phyloP scores from a whole-genome alignment of 1,284 basidiomycete species.

The Veloboletus limbatus region DNA sequence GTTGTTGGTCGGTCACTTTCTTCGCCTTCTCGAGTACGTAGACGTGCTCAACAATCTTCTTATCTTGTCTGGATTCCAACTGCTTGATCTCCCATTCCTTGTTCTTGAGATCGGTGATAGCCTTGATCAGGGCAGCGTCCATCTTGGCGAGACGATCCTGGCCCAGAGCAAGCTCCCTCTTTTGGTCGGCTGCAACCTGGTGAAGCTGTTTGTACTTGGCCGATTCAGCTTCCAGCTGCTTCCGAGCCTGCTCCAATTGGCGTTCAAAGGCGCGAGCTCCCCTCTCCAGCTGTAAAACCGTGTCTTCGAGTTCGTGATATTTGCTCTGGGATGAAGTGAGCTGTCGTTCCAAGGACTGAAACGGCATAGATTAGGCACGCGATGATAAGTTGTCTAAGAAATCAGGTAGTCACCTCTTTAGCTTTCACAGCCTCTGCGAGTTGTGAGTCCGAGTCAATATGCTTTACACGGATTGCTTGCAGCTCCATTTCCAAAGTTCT shows the following conservation, averaged over 20 bases:
- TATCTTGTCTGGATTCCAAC: slow-evolving; percentile 86
- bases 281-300: slow-evolving; percentile 78
- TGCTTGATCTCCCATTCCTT: slow-evolving; percentile 87
- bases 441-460: slow-evolving; percentile 68
- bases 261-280: slow-evolving; percentile 75
- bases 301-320: slow-evolving; percentile 85
- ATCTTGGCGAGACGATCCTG: slow-evolving; percentile 73
- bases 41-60: slow-evolving; percentile 98
- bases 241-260: slow-evolving; percentile 65
- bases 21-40: slow-evolving; percentile 98
- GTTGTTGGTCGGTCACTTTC: slow-evolving; percentile 90
- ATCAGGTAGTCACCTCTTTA: slow-evolving; percentile 62
- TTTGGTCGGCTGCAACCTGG: slow-evolving; percentile 60
- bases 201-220: slow-evolving; percentile 74
- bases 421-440: slow-evolving; percentile 59
- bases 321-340: slow-evolving; percentile 70
- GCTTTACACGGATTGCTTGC: slow-evolving; percentile 65
- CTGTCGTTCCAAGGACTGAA: slow-evolving; percentile 64
- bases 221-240: slow-evolving; percentile 68
- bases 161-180: slow-evolving; percentile 64
- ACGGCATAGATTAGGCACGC: slow-evolving; percentile 1
- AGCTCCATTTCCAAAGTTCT: slow-evolving; percentile 75
- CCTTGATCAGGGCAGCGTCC: slow-evolving; percentile 80
- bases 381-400: not conserved
- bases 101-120: slow-evolving; percentile 74